Conservation (phyloP, 768 basidiomycete species). For the Mycena sanguinolenta region DNA sequence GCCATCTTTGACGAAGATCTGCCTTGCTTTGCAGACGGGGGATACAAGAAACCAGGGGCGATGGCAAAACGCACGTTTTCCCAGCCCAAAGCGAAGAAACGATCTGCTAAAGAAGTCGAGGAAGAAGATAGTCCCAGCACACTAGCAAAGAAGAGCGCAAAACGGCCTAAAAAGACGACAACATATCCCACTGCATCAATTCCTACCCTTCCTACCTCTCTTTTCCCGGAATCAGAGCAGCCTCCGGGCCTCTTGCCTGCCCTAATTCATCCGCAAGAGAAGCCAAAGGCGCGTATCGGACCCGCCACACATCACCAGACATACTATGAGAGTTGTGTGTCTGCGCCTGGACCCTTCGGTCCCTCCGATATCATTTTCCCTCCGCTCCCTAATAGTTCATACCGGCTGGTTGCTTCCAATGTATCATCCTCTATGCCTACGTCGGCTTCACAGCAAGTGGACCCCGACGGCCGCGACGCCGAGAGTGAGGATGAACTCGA, state of each 20-base stretch:
- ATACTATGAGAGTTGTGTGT: constrained; percentile 74
- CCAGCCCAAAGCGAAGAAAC: constrained; percentile 54
- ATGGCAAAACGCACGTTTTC: constrained; percentile 8
- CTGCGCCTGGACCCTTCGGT: constrained; percentile 56
- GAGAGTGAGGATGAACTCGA: constrained; percentile 29
- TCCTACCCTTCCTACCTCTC: constrained; percentile 11
- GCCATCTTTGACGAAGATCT: constrained; percentile 87
- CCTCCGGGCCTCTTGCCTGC: constrained; percentile 33
- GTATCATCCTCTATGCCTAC: constrained; percentile 10
- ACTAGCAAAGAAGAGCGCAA: constrained; percentile 39
- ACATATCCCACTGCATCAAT: constrained; percentile 2
- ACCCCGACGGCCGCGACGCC: constrained; percentile 18
- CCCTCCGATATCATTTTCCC: constrained; percentile 82
- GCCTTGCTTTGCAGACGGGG: constrained; percentile 85
- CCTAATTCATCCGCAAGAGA: constrained; percentile 33
- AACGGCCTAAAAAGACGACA: constrained; percentile 45
- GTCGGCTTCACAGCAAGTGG: not conserved
- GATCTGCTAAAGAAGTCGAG: constrained; percentile 43
- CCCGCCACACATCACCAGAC: constrained; percentile 79
- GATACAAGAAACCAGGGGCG: constrained; percentile 74
- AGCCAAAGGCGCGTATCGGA: constrained; percentile 53
- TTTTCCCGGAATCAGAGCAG: constrained; percentile 18
- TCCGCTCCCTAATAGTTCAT: constrained; percentile 68
- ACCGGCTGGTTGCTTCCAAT: constrained; percentile 52
- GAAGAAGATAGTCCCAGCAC: constrained; percentile 25